These are phyloP conservation scores for Epichloe scottii DNA, from an alignment of 2,329 filamentous ascomycete species.

Conservation along the genomic window DNA sequence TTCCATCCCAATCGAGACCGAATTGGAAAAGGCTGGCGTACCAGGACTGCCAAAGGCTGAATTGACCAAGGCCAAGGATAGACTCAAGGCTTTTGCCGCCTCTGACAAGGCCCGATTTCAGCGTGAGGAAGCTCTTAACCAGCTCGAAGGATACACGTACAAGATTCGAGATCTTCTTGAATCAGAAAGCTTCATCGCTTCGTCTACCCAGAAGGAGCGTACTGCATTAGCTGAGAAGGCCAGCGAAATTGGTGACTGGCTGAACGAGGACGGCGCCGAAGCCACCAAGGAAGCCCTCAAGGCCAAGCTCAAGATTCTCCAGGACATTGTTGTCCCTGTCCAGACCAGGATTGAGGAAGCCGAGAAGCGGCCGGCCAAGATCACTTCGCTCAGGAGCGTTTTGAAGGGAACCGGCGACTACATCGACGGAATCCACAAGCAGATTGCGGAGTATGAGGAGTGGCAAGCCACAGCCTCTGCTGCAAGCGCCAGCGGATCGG, in stretches of 20 bases:
- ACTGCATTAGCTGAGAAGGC: slow-evolving; percentile 54
- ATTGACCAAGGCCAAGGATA: slow-evolving; percentile 45
- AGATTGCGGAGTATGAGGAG: slow-evolving; percentile 56
- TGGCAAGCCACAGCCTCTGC: slow-evolving; percentile 37
- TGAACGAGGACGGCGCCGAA: slow-evolving; percentile 72
- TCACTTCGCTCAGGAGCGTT: slow-evolving; percentile 56
- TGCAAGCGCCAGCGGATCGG: slow-evolving; percentile 27
- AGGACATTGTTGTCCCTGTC: slow-evolving; percentile 66
- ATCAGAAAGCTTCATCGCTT: slow-evolving; percentile 58
- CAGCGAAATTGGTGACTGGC: slow-evolving; percentile 68
- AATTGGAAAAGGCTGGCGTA: slow-evolving; percentile 36
- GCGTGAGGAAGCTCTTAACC: slow-evolving; percentile 81
- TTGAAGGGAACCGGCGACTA: slow-evolving; percentile 62
- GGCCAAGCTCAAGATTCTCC: slow-evolving; percentile 62
- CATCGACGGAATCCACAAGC: slow-evolving; percentile 53
- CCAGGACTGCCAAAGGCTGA: slow-evolving; percentile 37
- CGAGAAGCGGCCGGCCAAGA: slow-evolving; percentile 53
- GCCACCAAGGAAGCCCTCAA: slow-evolving; percentile 65
- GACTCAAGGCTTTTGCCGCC: slow-evolving; percentile 70
- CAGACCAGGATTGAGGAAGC: slow-evolving; percentile 64
- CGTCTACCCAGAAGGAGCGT: slow-evolving; percentile 58
- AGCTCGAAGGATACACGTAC: slow-evolving; percentile 90
- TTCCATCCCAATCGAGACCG: slow-evolving; percentile 38
- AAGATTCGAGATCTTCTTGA: slow-evolving; percentile 72
- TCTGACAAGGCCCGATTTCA: slow-evolving; percentile 68